Percentiles rank a stretch among this genome's conserved stretches.
Conservation (phyloP, 2,329 filamentous ascomycete genomes). For the Cladosporium sp. region DNA sequence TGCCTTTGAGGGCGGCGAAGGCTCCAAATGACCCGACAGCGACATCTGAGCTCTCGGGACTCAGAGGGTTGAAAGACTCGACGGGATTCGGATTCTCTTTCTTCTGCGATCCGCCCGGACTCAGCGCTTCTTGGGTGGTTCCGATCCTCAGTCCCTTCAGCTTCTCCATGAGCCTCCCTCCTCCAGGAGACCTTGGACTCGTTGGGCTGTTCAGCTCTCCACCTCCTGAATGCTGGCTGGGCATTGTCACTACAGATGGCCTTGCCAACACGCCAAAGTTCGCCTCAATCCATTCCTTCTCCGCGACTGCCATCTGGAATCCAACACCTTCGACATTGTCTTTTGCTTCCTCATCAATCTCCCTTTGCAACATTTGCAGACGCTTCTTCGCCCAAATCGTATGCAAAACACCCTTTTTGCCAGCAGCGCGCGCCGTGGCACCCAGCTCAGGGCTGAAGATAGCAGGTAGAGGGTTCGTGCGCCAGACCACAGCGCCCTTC, state of each 20-base stretch:
- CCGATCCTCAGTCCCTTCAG: slow-evolving; percentile 73
- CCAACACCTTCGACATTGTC: slow-evolving; percentile 77
- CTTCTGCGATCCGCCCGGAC: slow-evolving; percentile 20
- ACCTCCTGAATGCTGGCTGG: slow-evolving; percentile 18
- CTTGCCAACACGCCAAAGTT: slow-evolving; percentile 64
- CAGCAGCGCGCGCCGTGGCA: slow-evolving; percentile 59
- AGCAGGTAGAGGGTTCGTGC: slow-evolving; percentile 76
- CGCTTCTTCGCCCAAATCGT: slow-evolving; percentile 88
- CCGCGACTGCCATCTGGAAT: slow-evolving; percentile 75
- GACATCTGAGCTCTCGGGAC: slow-evolving; percentile 60
- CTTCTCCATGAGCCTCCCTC: slow-evolving; percentile 73
- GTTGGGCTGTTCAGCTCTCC: slow-evolving; percentile 47
- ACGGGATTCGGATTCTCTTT: slow-evolving; percentile 21
- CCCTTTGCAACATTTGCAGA: slow-evolving; percentile 67
- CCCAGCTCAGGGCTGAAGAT: slow-evolving; percentile 78
- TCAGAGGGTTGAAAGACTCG: slow-evolving; percentile 49
- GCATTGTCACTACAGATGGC: slow-evolving; percentile 37
- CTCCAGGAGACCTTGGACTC: slow-evolving; percentile 58
- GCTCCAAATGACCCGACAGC: slow-evolving; percentile 57
- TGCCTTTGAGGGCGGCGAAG: slow-evolving; percentile 57
- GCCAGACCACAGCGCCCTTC: slow-evolving; percentile 45
- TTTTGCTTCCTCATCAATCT: slow-evolving; percentile 70
- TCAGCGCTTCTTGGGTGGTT: slow-evolving; percentile 50
- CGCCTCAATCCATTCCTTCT: slow-evolving; percentile 79
- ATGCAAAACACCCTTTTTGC: slow-evolving; percentile 78